Evolutionary conservation across 148 eudicot genomes (phyloP).

Genomic region (Spergularia bocconei): DNA sequence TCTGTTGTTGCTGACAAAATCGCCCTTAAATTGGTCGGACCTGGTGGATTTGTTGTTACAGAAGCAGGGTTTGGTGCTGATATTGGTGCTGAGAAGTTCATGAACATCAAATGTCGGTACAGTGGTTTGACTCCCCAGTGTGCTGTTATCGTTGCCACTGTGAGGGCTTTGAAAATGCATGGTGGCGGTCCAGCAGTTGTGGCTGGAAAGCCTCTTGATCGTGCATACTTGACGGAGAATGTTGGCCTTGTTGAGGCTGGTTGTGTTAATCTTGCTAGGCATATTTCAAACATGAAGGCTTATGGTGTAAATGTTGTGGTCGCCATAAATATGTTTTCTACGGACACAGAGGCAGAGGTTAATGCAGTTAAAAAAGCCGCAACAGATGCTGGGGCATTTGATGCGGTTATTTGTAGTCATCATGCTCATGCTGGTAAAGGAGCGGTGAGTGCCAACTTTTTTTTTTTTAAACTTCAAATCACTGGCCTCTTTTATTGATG

Average conservation of each 20-base stretch:
- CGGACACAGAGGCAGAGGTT: conserved; percentile 87
- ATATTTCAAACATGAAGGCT: conserved; percentile 78
- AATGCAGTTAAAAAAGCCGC: conserved; percentile 78
- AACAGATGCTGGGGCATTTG: conserved; percentile 90
- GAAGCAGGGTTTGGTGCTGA: conserved; percentile 99
- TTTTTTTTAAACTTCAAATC: not conserved
- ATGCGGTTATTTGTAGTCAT: conserved; percentile 93
- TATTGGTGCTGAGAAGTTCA: conserved; percentile 96
- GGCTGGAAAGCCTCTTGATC: conserved; percentile 93
- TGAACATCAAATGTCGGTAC: conserved; percentile 98
- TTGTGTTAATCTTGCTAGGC: conserved; percentile 87
- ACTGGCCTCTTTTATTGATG: not conserved
- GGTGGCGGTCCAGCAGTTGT: conserved; percentile 97
- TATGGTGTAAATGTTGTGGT: conserved; percentile 98
- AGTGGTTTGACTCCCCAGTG: conserved; percentile 96
- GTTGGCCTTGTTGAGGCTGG: conserved; percentile 92
- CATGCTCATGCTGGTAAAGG: conserved; percentile 99
- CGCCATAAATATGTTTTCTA: conserved; percentile 83
- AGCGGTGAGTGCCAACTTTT: conserved; percentile 65
- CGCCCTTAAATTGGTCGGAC: conserved; percentile 91
- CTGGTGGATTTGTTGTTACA: conserved; percentile 93
- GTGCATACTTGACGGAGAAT: conserved; percentile 82
- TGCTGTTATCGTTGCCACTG: conserved; percentile 88
- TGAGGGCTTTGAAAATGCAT: conserved; percentile 98
- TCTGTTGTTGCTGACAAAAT: conserved; percentile 96